These are phyloP conservation scores for Populus pruinosa DNA, from an alignment of 345 rosid species.

Conservation along the genomic window DNA sequence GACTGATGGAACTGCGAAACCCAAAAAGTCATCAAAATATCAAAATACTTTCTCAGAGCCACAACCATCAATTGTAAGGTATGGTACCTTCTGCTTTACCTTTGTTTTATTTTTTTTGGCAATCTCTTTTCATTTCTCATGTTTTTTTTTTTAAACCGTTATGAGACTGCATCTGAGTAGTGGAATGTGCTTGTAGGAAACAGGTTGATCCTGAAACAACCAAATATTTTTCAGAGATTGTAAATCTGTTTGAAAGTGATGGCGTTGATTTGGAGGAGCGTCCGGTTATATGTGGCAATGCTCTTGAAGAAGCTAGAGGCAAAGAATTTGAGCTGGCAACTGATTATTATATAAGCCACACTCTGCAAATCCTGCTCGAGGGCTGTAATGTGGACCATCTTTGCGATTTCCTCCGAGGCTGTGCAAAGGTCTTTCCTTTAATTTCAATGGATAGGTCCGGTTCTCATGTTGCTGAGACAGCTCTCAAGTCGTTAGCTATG, in stretches of 20 bases:
- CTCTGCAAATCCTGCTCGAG: slow-evolving; percentile 75
- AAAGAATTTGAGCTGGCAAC: slow-evolving; percentile 85
- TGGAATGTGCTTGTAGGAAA: slow-evolving; percentile 45
- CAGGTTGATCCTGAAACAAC: slow-evolving; percentile 79
- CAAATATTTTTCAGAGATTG: slow-evolving; percentile 79
- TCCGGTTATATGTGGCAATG: slow-evolving; percentile 62
- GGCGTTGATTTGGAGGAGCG: slow-evolving; percentile 77
- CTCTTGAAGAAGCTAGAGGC: slow-evolving; percentile 81
- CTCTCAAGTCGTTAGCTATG: slow-evolving; percentile 68
- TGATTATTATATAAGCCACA: slow-evolving; percentile 84
- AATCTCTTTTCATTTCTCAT: background rate
- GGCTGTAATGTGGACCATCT: slow-evolving; percentile 83
- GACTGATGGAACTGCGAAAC: slow-evolving; percentile 14
- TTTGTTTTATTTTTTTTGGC: background rate
- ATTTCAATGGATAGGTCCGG: slow-evolving; percentile 93
- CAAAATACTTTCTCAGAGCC: slow-evolving; percentile 37
- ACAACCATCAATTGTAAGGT: slow-evolving; percentile 58
- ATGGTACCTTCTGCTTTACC: background rate
- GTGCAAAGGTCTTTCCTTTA: slow-evolving; percentile 60
- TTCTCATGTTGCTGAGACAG: slow-evolving; percentile 94
- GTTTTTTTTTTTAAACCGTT: background rate
- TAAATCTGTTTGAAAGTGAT: slow-evolving; percentile 70
- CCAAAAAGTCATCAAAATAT: slow-evolving; percentile 30
- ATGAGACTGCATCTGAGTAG: slow-evolving; percentile 3
- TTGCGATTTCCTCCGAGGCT: slow-evolving; percentile 65